These are phyloP conservation scores for Corylus avellana DNA, from an alignment of 306 rosid genomes.

Conservation along the genomic window DNA sequence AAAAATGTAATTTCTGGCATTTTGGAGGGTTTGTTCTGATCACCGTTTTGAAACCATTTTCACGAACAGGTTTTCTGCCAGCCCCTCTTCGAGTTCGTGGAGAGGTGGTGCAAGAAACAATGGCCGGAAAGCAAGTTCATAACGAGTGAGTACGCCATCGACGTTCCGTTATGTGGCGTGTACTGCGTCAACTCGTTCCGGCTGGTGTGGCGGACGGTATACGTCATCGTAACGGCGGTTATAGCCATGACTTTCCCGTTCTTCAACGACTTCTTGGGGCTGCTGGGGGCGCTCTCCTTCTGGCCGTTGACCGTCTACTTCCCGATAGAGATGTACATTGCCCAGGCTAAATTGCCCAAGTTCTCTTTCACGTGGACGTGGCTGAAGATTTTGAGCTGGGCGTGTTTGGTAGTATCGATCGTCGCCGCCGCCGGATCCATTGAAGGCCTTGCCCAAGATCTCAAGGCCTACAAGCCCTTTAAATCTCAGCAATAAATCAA, in stretches of 20 bases:
- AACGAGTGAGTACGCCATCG: constrained; percentile 49
- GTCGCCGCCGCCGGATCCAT: constrained; percentile 84
- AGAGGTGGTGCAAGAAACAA: constrained; percentile 38
- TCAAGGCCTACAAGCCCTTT: constrained; percentile 83
- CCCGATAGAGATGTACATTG: constrained; percentile 93
- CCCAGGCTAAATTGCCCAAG: constrained; percentile 60
- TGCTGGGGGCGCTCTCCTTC: constrained; percentile 86
- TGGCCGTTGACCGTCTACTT: constrained; percentile 92
- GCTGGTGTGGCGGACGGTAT: constrained; percentile 75
- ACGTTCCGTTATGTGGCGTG: constrained; percentile 52
- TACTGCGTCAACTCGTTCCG: constrained; percentile 62
- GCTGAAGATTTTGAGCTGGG: constrained; percentile 85
- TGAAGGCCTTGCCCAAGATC: constrained; percentile 70
- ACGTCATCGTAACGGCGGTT: constrained; percentile 66
- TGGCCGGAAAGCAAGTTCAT: constrained; percentile 76
- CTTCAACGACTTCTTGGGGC: constrained; percentile 88
- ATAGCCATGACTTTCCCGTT: constrained; percentile 93
- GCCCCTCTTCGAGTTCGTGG: constrained; percentile 78
- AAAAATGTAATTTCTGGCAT: too few species aligned
- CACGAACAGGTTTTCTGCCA: constrained; percentile 78
- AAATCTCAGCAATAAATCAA: constrained; percentile 44
- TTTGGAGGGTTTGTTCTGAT: too few species aligned
- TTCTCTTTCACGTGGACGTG: constrained; percentile 82
- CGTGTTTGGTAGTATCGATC: constrained; percentile 70
- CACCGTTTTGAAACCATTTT: background rate